Evolutionary conservation across 208 protist genomes (phyloP).

Genomic region (Crithidia acanthocephali): DNA sequence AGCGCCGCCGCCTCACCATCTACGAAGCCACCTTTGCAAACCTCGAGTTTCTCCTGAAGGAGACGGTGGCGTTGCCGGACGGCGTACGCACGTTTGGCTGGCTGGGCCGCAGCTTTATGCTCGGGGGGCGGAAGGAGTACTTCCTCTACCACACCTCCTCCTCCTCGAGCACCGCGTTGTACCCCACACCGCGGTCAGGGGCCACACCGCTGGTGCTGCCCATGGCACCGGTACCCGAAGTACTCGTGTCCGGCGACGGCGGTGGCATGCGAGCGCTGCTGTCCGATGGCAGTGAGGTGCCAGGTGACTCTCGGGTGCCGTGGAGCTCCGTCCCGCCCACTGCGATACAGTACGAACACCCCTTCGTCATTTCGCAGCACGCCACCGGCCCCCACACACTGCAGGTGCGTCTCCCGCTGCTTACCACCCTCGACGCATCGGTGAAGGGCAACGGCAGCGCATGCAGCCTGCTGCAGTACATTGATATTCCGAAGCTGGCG

Average conservation of each 20-base stretch:
- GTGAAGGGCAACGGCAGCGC: not conserved
- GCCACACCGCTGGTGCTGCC: conserved; percentile 55
- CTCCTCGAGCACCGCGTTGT: conserved; percentile 16
- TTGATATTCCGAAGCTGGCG: conserved; percentile 17
- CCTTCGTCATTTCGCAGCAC: conserved; percentile 60
- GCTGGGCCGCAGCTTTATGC: conserved; percentile 55
- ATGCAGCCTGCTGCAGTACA: conserved; percentile 24
- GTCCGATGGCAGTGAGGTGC: conserved; percentile 63
- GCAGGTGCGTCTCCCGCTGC: conserved; percentile 69
- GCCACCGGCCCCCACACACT: conserved; percentile 24
- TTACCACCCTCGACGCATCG: conserved; percentile 32
- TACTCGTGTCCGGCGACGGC: conserved; percentile 53
- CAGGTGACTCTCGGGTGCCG: conserved; percentile 33
- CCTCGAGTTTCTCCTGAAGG: conserved; percentile 31
- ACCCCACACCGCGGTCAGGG: conserved; percentile 41
- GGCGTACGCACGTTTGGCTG: conserved; percentile 52
- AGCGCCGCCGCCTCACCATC: conserved; percentile 53
- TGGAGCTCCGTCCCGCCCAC: conserved; percentile 24
- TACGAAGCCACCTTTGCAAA: conserved; percentile 48
- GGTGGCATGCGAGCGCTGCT: conserved; percentile 46
- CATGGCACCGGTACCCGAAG: conserved; percentile 68
- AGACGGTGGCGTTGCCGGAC: conserved; percentile 52
- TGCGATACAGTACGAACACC: conserved; percentile 55
- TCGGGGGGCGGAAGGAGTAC: conserved; percentile 66
- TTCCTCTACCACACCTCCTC: conserved; percentile 31